Evolutionary conservation across 106 monocot species (phyloP).

Genomic region (Allium fistulosum): DNA sequence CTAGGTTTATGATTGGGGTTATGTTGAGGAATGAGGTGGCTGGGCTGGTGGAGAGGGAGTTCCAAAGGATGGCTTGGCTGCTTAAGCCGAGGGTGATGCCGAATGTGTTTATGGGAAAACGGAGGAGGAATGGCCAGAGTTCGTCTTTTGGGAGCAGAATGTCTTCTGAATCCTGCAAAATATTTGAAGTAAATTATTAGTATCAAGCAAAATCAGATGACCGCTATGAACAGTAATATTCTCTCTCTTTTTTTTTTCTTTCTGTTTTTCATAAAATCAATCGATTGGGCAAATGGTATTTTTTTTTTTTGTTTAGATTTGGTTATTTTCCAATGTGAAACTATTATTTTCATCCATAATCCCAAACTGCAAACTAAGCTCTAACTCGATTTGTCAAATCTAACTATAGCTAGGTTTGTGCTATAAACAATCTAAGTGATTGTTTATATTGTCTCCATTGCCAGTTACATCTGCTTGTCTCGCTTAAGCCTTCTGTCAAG

Average conservation of each 20-base stretch:
- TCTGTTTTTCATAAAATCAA: neutral
- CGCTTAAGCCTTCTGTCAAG: neutral
- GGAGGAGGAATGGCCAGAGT: slow-evolving; percentile 91
- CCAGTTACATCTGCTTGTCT: neutral
- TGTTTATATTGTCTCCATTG: no score
- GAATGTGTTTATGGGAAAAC: slow-evolving; percentile 81
- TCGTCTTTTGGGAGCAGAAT: slow-evolving; percentile 86
- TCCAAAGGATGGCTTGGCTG: slow-evolving; percentile 88
- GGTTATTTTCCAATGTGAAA: no score
- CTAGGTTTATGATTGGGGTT: slow-evolving; percentile 48
- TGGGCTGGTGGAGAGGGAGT: slow-evolving; percentile 43
- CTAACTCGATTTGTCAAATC: no score
- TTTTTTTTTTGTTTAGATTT: no score
- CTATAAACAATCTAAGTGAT: no score
- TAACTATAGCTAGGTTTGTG: no score
- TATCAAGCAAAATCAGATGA: neutral
- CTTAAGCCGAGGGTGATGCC: slow-evolving; percentile 81
- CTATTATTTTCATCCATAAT: no score
- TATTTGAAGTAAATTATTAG: neutral
- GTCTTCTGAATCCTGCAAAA: slow-evolving; percentile 65
- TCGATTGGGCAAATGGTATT: no score
- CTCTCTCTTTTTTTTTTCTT: neutral
- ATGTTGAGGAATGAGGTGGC: slow-evolving; percentile 62
- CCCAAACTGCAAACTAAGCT: no score
- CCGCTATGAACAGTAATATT: no score